phyloP scores from a whole-genome alignment of 176 grass and related monocot species.

The Olyra latifolia region DNA sequence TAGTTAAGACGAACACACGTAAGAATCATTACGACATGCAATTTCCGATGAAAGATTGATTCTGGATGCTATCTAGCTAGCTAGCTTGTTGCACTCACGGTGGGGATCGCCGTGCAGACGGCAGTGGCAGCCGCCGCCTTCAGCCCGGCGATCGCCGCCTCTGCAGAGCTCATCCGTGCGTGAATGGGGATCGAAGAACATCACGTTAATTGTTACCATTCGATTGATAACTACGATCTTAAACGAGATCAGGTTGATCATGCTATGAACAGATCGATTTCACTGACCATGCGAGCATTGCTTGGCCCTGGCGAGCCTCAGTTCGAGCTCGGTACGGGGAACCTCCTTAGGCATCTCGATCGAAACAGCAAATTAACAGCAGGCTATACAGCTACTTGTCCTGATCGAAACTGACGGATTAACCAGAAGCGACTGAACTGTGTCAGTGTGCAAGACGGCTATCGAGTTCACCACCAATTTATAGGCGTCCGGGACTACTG shows the following conservation, averaged over 20 bases:
- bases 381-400: neutral
- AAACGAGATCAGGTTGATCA: neutral
- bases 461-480: neutral
- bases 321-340: neutral
- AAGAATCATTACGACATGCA: neutral
- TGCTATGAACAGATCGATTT: neutral
- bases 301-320: conserved; percentile 7
- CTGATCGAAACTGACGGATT: neutral
- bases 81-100: neutral
- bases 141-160: neutral
- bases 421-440: neutral
- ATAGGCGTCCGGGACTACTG: neutral
- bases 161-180: neutral
- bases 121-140: neutral
- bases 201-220: neutral
- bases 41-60: neutral
- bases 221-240: neutral
- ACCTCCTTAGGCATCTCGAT: neutral
- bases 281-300: neutral
- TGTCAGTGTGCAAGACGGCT: neutral
- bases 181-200: neutral
- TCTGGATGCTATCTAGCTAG: neutral
- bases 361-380: neutral
- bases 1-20: neutral
- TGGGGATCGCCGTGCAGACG: neutral